Evolutionary conservation across 345 rosid genomes (phyloP), one percentile per base, ranked within the genome.

Genomic region (Lepidium aucheri): DNA sequence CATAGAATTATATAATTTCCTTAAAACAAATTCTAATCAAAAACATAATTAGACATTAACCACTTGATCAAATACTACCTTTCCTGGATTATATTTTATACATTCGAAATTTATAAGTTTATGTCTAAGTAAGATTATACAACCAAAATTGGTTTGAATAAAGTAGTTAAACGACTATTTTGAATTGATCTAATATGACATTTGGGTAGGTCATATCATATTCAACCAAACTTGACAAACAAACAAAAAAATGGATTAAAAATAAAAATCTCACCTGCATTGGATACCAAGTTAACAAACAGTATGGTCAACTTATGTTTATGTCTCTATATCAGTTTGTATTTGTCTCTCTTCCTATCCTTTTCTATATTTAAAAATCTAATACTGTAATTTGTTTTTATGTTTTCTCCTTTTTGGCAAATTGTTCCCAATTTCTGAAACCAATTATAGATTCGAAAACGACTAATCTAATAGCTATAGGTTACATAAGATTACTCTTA

Each of bases 221-320:
- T 11, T 34, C 56, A 62, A 53, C 13, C 51, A 49, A 41, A 52
- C 35, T 41, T 6, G 53, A 63, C 15, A 17, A 15, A 39, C 7
- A 28, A 28, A 28, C 32, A 28, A 35, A 16, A 20, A 6, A 10
- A 5, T 10, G 20, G 32, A 28, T 4, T n/a, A 42, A 13, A 8
- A 26, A 30, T 13, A 39, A 28, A 26, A 42, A 13, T 46, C 35
- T 61, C 68, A 73, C 72, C 61, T 60, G 72, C 77, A 53, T 44
- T 60, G 67, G 72, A 60, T 66, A 65, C 72, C 77, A 58, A 43
- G 36, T 50, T 59, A 73, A 66, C 72, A 60, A 73, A 73, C 77
- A 66, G 77, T 43, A 66, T 73, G 77, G 77, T 65, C 72, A 44
- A 66, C 72, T 52, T 44, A 43, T 73, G 72, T 73, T 65, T 51